A percentile compares a stretch with the other conserved stretches of the same genome.
phyloP scores from a whole-genome alignment of 2,329 filamentous ascomycete genomes.

The Fusarium palustre region DNA sequence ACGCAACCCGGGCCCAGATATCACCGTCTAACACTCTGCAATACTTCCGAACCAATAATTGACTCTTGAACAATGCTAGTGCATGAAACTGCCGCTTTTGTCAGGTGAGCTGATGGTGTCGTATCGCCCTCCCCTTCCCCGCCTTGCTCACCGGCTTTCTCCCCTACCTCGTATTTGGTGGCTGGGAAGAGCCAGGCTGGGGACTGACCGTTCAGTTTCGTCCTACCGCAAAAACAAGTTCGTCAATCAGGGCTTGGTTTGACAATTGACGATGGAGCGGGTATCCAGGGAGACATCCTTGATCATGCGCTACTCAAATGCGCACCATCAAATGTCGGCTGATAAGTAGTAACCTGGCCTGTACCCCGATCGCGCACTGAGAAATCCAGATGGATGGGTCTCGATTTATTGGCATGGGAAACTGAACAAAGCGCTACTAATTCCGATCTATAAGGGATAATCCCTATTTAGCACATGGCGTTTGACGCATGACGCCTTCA shows the following conservation, averaged over 20 bases:
- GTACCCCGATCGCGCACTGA: not conserved
- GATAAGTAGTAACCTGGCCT: constrained; percentile 1
- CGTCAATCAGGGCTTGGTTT: not conserved
- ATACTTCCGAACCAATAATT: constrained; percentile 15
- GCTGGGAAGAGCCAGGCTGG: constrained; percentile 1
- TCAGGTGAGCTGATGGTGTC: not conserved
- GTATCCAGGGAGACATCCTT: not conserved
- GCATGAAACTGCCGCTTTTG: constrained; percentile 2
- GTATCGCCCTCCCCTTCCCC: constrained; percentile 9
- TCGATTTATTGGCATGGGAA: not conserved
- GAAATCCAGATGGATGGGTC: not conserved
- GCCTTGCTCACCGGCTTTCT: constrained; percentile 17
- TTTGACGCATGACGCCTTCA: not conserved
- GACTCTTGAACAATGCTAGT: not conserved
- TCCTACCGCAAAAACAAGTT: constrained; percentile 4
- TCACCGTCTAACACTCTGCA: constrained; percentile 10
- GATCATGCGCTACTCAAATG: constrained; percentile 7
- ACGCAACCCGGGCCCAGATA: not conserved
- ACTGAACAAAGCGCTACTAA: not conserved
- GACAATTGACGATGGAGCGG: constrained; percentile 3
- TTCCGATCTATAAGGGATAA: not conserved
- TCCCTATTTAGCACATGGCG: not conserved
- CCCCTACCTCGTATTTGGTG: constrained; percentile 2
- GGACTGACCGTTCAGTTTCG: constrained; percentile 8
- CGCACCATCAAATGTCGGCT: not conserved